Evolutionary conservation across 441 rosid species (phyloP), one percentile per base, ranked within the genome.

Genomic region (Arabidopsis lyrata): DNA sequence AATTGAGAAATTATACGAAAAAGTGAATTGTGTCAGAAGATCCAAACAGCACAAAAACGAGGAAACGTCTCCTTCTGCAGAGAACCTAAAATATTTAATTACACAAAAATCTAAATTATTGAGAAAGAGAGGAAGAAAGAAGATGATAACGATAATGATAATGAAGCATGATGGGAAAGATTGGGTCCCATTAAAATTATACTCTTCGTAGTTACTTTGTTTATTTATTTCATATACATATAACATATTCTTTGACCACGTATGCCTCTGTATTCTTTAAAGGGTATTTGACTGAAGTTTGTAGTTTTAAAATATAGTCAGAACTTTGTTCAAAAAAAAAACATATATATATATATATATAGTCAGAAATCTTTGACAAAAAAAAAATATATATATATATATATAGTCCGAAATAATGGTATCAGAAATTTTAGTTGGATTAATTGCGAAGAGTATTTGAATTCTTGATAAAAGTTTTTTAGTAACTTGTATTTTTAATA

Each of bases 1-100:
- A 59, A 61, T 34, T 44, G 64, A 60, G 70, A 70, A 27, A 31
- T 36, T 54, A 76, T 58, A 62, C 50, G 73, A 52, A 72, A 76
- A 72, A 71, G 73, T 72, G 69, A 73, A 80, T 45, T 75, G 83
- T 84, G 86, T 79, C 87, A 81, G 88, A 79, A 79, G 80, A 84
- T 82, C 78, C 84, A 82, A 86, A 78, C 92, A 84, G 80, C 82
- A 81, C 93, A 83, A 75, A 82, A 85, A 80, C 87, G 85, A 88
- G 90, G 88, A 86, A 92, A 90, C 83, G 86, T 88, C 91, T 83
- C 64, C 91, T 83, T 85, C 88, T 79, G 60, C 63, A 58, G 59
- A 71, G 71, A 77, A 71, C 77, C 53, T 65, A 72, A 63, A 52
- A 66, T 77, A 72, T 77, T 72, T 50, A 77, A 59, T 72, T 35